Base-by-base conservation (phyloP, 495 filamentous ascomycete species). In the Penicillium silybi region DNA sequence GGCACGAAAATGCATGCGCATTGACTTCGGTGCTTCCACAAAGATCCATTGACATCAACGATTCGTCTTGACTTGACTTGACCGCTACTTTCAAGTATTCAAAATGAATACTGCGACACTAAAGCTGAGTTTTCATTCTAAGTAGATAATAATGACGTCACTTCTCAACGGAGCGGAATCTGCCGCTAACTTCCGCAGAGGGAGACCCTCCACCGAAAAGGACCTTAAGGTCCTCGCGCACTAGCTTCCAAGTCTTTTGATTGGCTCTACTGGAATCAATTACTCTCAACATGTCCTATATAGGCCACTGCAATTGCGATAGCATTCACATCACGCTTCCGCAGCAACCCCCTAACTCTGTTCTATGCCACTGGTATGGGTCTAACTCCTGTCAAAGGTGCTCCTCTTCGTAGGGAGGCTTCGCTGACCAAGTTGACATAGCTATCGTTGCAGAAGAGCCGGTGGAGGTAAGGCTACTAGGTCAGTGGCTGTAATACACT, bases 291-390 rank as follows among this genome's bases (percentile, higher is more conserved):
- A 69, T 67, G 63, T 46, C 52, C 26, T 62, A 66, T 22, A 49
- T 40, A 20, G 69, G 68, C 47, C 57, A 64, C 41, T 73, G 65
- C 55, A 66, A 64, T 29, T 63, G 58, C 41, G 48, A 53, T 25
- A 63, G 53, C 39, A 46, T 73, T 45, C 57, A 60, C 50, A 52
- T 66, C 29, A 56, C 59, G 23, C 62, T 73, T 11, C 48, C 58
- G 2, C 27, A 59, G 29, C 62, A 65, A 35, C 66, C 66, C 0
- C 9, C 46, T 0, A 50, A 32, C 17, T 51, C 61, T 2, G 16
- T 54, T 13, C 2, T 67, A 15, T 69, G 66, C 32, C 62, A 69
- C 42, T 69, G 66, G 64, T 69, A 46, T 10, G 59, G 20, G 8
- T 18, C 42, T 8, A 1, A 3, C 2, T 3, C 11, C 38, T 19